Evolutionary conservation across 2,329 filamentous ascomycete species (phyloP), one percentile per base, ranked within the genome.

Genomic region (Diaporthe destruens): DNA sequence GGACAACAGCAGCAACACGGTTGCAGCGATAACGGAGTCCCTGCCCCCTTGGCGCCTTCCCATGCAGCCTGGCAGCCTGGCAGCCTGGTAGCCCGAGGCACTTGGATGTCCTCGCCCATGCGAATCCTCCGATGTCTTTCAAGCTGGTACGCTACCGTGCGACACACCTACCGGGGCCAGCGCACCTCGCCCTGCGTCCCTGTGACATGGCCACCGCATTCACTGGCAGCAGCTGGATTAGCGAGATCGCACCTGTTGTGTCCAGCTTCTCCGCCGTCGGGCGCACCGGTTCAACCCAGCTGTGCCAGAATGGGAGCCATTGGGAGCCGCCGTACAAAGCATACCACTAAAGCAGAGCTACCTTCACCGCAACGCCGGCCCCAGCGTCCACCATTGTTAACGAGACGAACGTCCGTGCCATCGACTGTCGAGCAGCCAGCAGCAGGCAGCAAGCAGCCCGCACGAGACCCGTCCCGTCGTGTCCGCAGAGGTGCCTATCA

Each of bases 1-100:
- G 47, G 39, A 49, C 61, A 65, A 65, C 61, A 53, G 32, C n/a
- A 32, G 32, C 61, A 66, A 66, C 59, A 29, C 42, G 39, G 59
- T 39, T 36, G 49, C 68, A 59, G 69, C 69, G 69, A 72, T 72
- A 72, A 71, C 69, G 69, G 69, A 72, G 65, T 29, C 54, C 51
- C 29, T 54, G 57, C 36, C 42, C 36, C 44, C 56, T 51, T 56
- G 32, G 49, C 44, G 51, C 55, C 39, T 36, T 34, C 34, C 49
- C 23, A 59, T 59, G 53, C 53, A 29, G 57, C 57, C 71, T n/a
- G 16, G 39, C 39, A 42, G 16, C n/a, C n/a, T n/a, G n/a, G 53
- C 53, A 29, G 57, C 57, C 71, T n/a, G 16, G 39, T 14, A 42
- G 16, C 39, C 39, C 39, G 39, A 54, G 23, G 59, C 36, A 42